Conservation (phyloP, 176 grass and related monocot species). For the Ananas comosus region DNA sequence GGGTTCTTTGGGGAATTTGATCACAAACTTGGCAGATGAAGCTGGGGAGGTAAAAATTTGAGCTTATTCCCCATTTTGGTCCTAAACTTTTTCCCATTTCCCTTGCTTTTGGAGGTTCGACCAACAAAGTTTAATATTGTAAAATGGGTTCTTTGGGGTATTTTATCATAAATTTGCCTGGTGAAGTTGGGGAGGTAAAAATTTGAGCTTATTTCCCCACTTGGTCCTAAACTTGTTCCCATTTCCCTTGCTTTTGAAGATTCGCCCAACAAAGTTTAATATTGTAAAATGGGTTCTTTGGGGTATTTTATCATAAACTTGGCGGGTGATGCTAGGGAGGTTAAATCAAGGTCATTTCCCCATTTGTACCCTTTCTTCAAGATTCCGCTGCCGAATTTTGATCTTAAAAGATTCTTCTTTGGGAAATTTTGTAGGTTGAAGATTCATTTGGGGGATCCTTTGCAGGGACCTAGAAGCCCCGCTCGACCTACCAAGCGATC, state of each 20-base stretch:
- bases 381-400: neutral
- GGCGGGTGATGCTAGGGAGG: too few species aligned
- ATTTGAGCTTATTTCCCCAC: neutral
- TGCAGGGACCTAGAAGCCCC: conserved; percentile 70
- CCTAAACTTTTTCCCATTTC: neutral
- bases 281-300: neutral
- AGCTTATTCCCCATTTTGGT: neutral
- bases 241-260: neutral
- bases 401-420: neutral
- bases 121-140: neutral
- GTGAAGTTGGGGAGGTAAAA: neutral
- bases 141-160: neutral
- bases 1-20: too few species aligned
- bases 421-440: conserved; percentile 50
- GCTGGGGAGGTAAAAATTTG: neutral
- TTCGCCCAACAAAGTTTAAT: neutral
- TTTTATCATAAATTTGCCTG: too few species aligned
- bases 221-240: neutral
- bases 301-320: too few species aligned
- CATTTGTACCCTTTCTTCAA: neutral
- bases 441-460: conserved; percentile 58
- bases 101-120: neutral
- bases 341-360: neutral
- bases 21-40: too few species aligned
- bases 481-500: conserved; percentile 36